Conservation (phyloP, 1,139 yeast species). For the Candida glucosophila region DNA sequence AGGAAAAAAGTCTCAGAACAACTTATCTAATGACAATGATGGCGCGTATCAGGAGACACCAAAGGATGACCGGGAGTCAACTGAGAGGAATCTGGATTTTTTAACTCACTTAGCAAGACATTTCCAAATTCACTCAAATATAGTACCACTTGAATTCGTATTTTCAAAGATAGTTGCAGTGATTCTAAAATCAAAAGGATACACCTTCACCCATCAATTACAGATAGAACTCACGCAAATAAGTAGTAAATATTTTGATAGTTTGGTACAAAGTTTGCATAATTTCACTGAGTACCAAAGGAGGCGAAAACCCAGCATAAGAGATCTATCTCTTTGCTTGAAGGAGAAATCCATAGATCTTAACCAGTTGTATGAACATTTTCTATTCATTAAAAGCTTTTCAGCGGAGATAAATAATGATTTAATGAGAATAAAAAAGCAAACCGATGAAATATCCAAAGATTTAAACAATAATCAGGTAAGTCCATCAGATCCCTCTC, state of each 20-base stretch:
- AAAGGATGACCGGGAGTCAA: too few species aligned
- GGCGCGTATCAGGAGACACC: too few species aligned
- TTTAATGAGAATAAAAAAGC: slow-evolving; percentile 5
- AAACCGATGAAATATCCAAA: slow-evolving; percentile 4
- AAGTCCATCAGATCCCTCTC: slow-evolving; percentile 15
- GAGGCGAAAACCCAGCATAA: slow-evolving; percentile 48
- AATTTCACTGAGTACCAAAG: slow-evolving; percentile 61
- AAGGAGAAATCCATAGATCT: slow-evolving; percentile 36
- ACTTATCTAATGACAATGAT: too few species aligned
- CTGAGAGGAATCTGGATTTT: too few species aligned
- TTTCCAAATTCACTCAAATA: too few species aligned
- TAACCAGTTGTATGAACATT: slow-evolving; percentile 38
- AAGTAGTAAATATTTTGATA: slow-evolving; percentile 43
- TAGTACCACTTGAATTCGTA: slow-evolving; percentile 30
- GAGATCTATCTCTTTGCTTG: slow-evolving; percentile 47
- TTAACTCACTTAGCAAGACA: too few species aligned
- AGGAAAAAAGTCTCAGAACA: too few species aligned
- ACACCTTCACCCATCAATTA: slow-evolving; percentile 32
- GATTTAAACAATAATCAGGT: slow-evolving; percentile 2
- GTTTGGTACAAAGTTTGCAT: slow-evolving; percentile 38
- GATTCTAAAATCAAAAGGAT: slow-evolving; percentile 27
- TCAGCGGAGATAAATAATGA: slow-evolving; percentile 2
- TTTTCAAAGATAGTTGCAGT: slow-evolving; percentile 26
- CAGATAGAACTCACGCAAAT: slow-evolving; percentile 38
- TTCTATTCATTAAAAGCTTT: slow-evolving; percentile 13